Evolutionary conservation across 495 filamentous ascomycete genomes (phyloP), one percentile per base, ranked within the genome.

Genomic region (Penicillium flavigenum): DNA sequence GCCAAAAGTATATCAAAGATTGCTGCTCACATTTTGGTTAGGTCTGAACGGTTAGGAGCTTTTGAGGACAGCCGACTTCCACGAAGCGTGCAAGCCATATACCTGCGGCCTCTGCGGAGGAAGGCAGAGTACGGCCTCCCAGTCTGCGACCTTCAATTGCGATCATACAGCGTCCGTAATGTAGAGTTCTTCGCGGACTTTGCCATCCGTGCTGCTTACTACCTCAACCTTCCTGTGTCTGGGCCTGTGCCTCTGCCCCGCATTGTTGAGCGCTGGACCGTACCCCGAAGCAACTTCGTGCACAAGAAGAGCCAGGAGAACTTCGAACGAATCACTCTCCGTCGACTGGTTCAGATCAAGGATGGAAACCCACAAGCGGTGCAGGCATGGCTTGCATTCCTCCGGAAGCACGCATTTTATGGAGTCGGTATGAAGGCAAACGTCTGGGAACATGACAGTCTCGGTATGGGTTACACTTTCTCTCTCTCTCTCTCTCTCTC

Each of bases 381-480:
- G 36, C 86, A 94, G 72, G 66, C 88, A 24, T 98, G 94, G 94
- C 73, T 98, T 44, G 92, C 90, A 12, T 98, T 94, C 60, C 69
- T 98, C 60, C 83, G 85, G 70, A 96, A 94, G 74, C 86, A 96
- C 67, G 86, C 88, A 14, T 96, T 93, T 69, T 89, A 95, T 68
- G 94, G 95, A 9, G 86, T 98, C 26, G 94, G 94, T 65, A 96
- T 98, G 92, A 98, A 98, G 80, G 93, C 95, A 24, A 97, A 98
- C 67, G 81, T 98, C 46, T 98, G 88, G 87, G 88, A 93, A 66
- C 88, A 88, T 76, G 84, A 88, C 63, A 83, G 81, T 56, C 67
- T 96, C 31, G 88, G 90, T 82, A 73, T 53, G 66, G 31, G 51
- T 52, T 29, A 27, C 56, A 22, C 4, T 14, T 22, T 5, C 11